These are phyloP conservation scores for Arthrinium phaeospermum DNA, from an alignment of 2,329 filamentous ascomycete genomes.

Conservation along the genomic window DNA sequence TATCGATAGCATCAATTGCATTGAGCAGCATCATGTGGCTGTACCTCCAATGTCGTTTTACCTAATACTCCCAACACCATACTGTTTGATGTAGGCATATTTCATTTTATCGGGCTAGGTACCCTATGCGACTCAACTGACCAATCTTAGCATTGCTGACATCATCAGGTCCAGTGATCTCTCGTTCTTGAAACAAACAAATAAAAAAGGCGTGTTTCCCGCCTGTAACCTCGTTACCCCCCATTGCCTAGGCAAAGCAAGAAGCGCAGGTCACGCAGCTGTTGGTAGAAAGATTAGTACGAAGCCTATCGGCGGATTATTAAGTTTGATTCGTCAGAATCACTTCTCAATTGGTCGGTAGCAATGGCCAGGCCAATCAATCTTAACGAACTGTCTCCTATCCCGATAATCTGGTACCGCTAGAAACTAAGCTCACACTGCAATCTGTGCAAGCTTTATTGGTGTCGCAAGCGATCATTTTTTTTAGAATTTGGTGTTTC, in stretches of 20 bases:
- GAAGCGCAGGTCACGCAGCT: constrained; percentile 1
- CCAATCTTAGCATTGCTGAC: background rate
- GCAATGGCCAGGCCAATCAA: constrained; percentile 10
- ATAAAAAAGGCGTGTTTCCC: background rate
- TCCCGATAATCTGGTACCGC: constrained; percentile 13
- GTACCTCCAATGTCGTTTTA: background rate
- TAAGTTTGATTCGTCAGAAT: constrained; percentile 20
- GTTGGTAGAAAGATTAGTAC: background rate
- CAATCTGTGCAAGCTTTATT: constrained; percentile 18
- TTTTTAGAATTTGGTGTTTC: constrained; percentile 9
- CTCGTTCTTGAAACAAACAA: background rate
- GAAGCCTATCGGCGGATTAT: constrained; percentile 2
- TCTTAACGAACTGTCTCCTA: background rate
- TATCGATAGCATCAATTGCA: background rate
- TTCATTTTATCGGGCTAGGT: background rate
- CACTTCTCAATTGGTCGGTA: background rate
- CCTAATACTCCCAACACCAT: background rate
- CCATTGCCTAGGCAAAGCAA: background rate
- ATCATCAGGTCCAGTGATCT: background rate
- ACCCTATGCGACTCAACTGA: background rate
- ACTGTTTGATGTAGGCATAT: background rate
- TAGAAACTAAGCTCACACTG: constrained; percentile 7
- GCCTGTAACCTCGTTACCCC: background rate
- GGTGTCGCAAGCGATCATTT: constrained; percentile 16
- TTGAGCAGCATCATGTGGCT: background rate